Conservation (phyloP, 202 grass and related monocot species). For the Cymbopogon flexuosus region DNA sequence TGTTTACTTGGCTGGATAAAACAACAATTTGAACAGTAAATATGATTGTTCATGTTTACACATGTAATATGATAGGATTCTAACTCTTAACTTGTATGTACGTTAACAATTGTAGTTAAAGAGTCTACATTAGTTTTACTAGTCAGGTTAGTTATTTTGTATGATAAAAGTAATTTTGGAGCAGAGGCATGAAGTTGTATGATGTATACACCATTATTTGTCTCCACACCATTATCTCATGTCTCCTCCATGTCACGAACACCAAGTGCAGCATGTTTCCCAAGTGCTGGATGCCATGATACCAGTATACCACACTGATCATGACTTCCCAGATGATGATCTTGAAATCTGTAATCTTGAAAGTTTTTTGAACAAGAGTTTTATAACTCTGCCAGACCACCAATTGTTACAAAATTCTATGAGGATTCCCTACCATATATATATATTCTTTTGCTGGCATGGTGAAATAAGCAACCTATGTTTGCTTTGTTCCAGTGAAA, state of each 20-base stretch:
- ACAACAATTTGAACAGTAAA: conserved; percentile 8
- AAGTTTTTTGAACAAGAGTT: not conserved
- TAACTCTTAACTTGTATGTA: not conserved
- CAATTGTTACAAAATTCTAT: not conserved
- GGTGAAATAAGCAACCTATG: not conserved
- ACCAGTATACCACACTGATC: not conserved
- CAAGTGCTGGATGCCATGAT: not conserved
- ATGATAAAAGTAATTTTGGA: not conserved
- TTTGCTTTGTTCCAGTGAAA: not conserved
- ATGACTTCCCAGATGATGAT: not conserved
- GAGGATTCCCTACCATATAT: not conserved
- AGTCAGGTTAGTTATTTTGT: not conserved
- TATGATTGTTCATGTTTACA: not conserved
- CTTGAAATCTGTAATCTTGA: not conserved
- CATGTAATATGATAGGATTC: not conserved
- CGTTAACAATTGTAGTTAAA: not conserved
- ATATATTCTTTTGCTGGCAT: conserved; percentile 9
- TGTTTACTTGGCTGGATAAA: not conserved
- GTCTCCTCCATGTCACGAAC: not conserved
- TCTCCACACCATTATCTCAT: not conserved
- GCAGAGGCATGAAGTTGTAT: not conserved
- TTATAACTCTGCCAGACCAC: not conserved
- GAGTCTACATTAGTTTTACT: not conserved
- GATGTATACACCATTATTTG: not conserved
- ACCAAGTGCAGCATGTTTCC: not conserved